Evolutionary conservation across 805 yeast species (phyloP).

Genomic region (Ogataea glucozyma): DNA sequence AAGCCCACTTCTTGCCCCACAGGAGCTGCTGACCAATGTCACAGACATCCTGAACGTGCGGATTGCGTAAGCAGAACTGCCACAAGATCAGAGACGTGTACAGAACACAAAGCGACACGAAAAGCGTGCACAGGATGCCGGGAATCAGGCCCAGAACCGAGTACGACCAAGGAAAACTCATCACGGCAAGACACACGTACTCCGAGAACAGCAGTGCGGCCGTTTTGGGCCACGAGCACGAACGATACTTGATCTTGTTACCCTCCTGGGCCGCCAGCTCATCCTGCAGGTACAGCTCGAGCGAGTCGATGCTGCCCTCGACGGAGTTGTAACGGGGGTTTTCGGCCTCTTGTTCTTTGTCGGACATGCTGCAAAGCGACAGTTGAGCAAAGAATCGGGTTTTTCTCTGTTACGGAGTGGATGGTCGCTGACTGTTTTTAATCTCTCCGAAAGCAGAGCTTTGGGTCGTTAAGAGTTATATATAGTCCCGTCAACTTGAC

Average conservation of each 20-base stretch:
- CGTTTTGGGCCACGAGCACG: conserved; percentile 59
- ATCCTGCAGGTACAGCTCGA: conserved; percentile 11
- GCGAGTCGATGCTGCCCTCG: conserved; percentile 10
- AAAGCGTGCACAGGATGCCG: conserved; percentile 54
- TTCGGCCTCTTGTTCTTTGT: conserved; percentile 1
- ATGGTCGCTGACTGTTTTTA: no score
- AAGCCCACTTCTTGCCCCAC: conserved; percentile 51
- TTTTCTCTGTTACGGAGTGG: no score
- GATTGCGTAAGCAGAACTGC: conserved; percentile 55
- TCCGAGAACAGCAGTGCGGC: conserved; percentile 62
- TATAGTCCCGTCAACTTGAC: no score
- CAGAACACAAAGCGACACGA: conserved; percentile 50
- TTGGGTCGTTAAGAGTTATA: no score
- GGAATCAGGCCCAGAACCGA: conserved; percentile 60
- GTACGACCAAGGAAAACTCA: conserved; percentile 69
- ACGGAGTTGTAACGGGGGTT: background rate
- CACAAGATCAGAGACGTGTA: conserved; percentile 58
- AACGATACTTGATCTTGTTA: conserved; percentile 44
- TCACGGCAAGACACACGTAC: conserved; percentile 60
- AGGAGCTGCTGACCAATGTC: conserved; percentile 61
- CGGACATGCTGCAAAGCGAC: no score
- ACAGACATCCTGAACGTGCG: conserved; percentile 52
- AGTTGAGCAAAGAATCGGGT: no score
- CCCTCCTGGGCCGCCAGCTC: conserved; percentile 16
- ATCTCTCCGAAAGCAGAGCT: no score